Evolutionary conservation across 495 filamentous ascomycete species (phyloP).

Genomic region (Penicillium coffeae): DNA sequence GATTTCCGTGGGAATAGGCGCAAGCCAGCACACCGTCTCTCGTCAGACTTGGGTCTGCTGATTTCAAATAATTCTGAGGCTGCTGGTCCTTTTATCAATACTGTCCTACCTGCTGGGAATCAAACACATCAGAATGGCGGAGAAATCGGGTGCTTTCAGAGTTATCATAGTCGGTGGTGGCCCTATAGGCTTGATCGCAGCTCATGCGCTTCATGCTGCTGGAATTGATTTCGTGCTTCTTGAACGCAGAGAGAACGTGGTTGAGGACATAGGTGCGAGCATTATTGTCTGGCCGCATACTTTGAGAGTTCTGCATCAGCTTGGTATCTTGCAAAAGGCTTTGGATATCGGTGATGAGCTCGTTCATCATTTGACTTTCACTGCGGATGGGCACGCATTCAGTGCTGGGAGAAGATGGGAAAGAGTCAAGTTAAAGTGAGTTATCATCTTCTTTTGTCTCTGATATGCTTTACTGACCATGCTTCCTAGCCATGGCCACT

Average conservation of each 20-base stretch:
- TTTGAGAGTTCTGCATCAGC: constrained; percentile 46
- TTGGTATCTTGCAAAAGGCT: constrained; percentile 40
- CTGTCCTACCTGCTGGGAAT: neutral
- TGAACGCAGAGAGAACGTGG: constrained; percentile 34
- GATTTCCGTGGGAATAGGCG: neutral
- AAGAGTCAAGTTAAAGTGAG: constrained; percentile 14
- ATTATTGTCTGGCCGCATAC: constrained; percentile 31
- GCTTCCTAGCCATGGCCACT: constrained; percentile 10
- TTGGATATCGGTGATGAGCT: constrained; percentile 15
- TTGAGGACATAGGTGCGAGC: constrained; percentile 38
- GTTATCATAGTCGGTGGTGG: constrained; percentile 53
- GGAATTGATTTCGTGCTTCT: constrained; percentile 51
- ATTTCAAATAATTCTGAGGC: neutral
- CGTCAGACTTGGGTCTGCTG: neutral
- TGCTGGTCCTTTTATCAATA: neutral
- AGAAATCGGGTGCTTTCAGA: constrained; percentile 24
- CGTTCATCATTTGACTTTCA: constrained; percentile 12
- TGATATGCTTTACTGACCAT: neutral
- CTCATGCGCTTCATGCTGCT: constrained; percentile 43
- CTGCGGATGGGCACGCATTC: constrained; percentile 17
- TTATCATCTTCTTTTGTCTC: constrained; percentile 5
- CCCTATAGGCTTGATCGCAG: constrained; percentile 44
- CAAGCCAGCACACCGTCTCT: too few species aligned
- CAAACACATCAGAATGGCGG: neutral
- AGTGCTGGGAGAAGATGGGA: constrained; percentile 9